Conservation (phyloP, 2,329 filamentous ascomycete species). For the Botrytis byssoidea region DNA sequence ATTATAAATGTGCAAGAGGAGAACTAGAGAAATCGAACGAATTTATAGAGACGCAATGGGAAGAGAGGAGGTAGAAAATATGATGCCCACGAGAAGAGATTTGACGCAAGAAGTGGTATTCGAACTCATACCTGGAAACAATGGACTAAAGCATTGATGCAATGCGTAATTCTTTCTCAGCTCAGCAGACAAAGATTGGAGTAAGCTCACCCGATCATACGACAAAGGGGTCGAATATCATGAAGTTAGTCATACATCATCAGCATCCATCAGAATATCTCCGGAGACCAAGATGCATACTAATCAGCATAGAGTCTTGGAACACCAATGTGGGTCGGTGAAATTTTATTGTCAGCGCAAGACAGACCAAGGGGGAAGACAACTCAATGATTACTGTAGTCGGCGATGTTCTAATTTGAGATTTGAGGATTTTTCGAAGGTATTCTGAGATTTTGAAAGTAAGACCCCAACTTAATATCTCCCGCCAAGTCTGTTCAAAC, state of each 20-base stretch:
- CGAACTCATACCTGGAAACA: not conserved
- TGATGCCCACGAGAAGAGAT: not conserved
- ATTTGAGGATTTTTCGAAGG: not conserved
- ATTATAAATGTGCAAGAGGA: too few relatives aligned
- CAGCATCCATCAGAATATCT: not conserved
- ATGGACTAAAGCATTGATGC: not conserved
- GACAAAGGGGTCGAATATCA: not conserved
- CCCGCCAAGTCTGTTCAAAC: not conserved
- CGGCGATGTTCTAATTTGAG: not conserved
- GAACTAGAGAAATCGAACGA: too few relatives aligned
- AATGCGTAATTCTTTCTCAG: not conserved
- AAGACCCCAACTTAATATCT: not conserved
- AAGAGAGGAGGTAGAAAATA: not conserved
- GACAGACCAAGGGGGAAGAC: not conserved
- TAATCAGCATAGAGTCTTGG: not conserved
- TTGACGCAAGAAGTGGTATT: not conserved
- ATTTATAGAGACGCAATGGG: not conserved
- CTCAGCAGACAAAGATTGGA: not conserved
- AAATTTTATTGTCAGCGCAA: not conserved
- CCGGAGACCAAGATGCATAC: not conserved
- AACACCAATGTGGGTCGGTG: not conserved
- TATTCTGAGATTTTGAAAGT: not conserved
- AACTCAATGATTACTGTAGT: not conserved
- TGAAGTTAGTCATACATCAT: not conserved
- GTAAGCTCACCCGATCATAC: not conserved